A percentile compares a stretch with the other conserved stretches of the same genome.
These are phyloP conservation scores for Zygnema cylindricum DNA, from an alignment of 139 green algal genomes.

Conservation along the genomic window DNA sequence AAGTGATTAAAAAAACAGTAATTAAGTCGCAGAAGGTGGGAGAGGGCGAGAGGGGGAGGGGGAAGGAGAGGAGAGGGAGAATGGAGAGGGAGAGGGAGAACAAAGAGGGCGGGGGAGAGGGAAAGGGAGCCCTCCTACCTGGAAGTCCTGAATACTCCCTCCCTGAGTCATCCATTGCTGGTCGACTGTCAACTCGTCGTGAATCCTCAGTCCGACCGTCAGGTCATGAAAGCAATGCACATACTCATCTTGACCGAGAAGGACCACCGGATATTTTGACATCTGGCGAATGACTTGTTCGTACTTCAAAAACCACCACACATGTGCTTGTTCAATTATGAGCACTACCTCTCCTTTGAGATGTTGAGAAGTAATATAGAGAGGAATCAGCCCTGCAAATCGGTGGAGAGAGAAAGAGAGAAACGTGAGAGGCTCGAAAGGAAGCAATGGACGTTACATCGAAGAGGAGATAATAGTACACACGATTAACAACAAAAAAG, in stretches of 20 bases:
- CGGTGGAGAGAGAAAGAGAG: too few species aligned
- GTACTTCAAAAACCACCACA: constrained; percentile 5
- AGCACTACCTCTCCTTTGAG: constrained; percentile 14
- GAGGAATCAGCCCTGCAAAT: constrained; percentile 12
- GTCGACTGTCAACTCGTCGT: constrained; percentile 13
- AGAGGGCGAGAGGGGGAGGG: too few species aligned
- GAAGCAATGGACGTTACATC: too few species aligned
- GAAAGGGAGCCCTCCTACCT: not conserved
- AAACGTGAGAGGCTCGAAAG: too few species aligned
- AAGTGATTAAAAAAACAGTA: too few species aligned
- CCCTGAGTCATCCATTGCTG: not conserved
- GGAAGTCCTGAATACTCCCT: not conserved
- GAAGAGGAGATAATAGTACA: too few species aligned
- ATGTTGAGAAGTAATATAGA: constrained; percentile 7
- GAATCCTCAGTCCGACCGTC: constrained; percentile 3
- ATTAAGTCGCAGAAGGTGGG: too few species aligned
- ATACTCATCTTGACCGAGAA: constrained; percentile 7
- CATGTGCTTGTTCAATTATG: not conserved
- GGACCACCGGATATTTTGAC: not conserved
- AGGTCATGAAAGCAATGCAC: constrained; percentile 11
- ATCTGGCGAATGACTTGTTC: not conserved
- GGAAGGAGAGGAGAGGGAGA: too few species aligned
- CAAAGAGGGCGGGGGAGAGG: not conserved
- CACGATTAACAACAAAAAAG: too few species aligned
- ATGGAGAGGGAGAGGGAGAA: not conserved